phyloP scores from a whole-genome alignment of 2,329 filamentous ascomycete genomes.

The Nigrospora sphaerica region DNA sequence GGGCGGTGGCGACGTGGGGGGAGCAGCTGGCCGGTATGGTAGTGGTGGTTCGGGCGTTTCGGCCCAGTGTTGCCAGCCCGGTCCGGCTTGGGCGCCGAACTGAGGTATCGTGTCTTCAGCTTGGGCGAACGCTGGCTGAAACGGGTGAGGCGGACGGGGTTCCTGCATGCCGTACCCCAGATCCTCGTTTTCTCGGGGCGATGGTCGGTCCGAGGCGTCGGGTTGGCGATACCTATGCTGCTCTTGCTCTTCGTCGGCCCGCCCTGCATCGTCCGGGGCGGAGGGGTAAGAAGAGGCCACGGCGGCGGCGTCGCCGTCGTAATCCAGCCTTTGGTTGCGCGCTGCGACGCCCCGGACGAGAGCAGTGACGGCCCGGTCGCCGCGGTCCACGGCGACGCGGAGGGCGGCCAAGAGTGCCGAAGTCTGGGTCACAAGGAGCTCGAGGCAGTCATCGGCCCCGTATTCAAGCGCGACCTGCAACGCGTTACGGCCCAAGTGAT shows the following conservation, averaged over 20 bases:
- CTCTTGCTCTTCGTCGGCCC: not conserved
- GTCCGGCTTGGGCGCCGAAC: not conserved
- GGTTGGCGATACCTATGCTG: not conserved
- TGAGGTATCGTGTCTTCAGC: not conserved
- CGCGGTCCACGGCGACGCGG: not conserved
- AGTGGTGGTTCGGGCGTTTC: not conserved
- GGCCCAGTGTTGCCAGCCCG: not conserved
- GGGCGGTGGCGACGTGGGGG: not conserved
- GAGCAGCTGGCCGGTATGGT: not conserved
- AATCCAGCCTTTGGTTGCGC: not conserved
- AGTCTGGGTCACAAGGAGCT: not conserved
- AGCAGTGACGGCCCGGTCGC: not conserved
- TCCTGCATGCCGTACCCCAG: not conserved
- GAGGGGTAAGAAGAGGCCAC: too few relatives aligned
- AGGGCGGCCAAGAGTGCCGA: not conserved
- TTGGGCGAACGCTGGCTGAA: not conserved
- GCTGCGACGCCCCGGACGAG: not conserved
- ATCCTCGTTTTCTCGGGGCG: not conserved
- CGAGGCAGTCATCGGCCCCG: not conserved
- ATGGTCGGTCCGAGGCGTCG: not conserved
- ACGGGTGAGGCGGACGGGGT: not conserved
- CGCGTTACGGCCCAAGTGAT: not conserved
- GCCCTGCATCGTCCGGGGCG: too few relatives aligned
- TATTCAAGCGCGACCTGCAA: not conserved
- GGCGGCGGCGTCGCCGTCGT: not conserved